Conservation (phyloP, 768 basidiomycete genomes). For the Russula vinacea region DNA sequence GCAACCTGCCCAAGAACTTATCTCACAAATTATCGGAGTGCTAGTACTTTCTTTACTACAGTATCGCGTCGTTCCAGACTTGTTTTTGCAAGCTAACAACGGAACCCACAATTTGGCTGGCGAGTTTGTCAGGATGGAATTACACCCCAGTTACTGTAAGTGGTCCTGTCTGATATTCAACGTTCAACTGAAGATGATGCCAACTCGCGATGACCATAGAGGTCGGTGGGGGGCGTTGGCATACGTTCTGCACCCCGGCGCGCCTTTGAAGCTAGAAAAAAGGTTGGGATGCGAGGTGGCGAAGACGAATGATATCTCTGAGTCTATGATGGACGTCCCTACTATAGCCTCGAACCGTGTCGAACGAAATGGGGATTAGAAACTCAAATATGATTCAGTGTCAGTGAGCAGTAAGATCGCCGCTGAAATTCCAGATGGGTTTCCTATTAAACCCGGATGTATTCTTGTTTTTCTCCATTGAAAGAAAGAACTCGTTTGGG, state of each 20-base stretch:
- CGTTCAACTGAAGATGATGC: not conserved
- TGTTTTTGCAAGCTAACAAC: not conserved
- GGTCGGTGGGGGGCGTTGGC: not conserved
- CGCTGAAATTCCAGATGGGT: not conserved
- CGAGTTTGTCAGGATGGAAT: not conserved
- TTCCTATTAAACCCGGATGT: not conserved
- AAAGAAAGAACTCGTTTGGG: slow-evolving; percentile 13
- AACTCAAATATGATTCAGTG: not conserved
- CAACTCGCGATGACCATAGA: not conserved
- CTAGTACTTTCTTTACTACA: not conserved
- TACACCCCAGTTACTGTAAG: not conserved
- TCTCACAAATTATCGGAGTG: not conserved
- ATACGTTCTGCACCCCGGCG: slow-evolving; percentile 1
- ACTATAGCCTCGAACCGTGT: not conserved
- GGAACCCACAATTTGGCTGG: not conserved
- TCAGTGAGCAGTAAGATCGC: not conserved
- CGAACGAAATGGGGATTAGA: not conserved
- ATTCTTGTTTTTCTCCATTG: slow-evolving; percentile 14
- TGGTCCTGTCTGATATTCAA: slow-evolving; percentile 2
- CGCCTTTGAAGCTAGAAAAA: not conserved
- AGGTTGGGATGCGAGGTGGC: slow-evolving; percentile 9
- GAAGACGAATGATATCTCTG: slow-evolving; percentile 10
- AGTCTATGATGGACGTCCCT: not conserved
- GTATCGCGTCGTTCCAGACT: not conserved
- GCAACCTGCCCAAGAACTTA: not conserved